Base-by-base conservation (phyloP, 2,329 filamentous ascomycete genomes). In the Exutisphaerella laricina region DNA sequence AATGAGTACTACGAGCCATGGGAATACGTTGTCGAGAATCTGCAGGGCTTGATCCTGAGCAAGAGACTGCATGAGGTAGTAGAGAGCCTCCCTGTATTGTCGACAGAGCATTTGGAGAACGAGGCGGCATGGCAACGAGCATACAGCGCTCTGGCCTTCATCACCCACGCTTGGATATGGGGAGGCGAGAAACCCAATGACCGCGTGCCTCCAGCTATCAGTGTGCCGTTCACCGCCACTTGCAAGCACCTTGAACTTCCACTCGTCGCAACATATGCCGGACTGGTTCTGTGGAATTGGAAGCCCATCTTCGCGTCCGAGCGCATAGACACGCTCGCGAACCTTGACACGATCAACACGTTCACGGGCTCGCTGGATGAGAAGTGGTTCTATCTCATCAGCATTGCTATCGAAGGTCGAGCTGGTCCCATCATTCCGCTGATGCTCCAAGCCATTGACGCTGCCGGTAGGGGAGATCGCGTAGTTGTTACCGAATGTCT, bases 331-430 rank as follows among this genome's bases (percentile, higher is more conserved):
- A 80, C 80, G 51, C 75, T 97, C 33, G 83, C 92, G 59, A 97
- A 98, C 58, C 75, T 98, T 43, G 82, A 87, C 29, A 92, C 87
- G 2, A 74, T 97, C 48, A 80, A 82, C 58, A 96, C 92, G 12
- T 94, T 96, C 61, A 97, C 92, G 12, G 92, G 92, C 38, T 89
- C 88, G 5, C 73, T 94, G 42, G 92, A 98, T 62, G 92, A 98
- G 69, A 95, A 92, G 50, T 98, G 92, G 92, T 98, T 98, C 63
- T 98, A 97, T 63, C 75, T 98, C 9, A 80, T 97, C 39, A 96
- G 88, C 0, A 86, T 96, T 3, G 92, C 90, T 49, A 96, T 98
- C 51, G 92, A 98, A 68, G 88, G 89, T 41, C 83, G 88, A 43
- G 90, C 88, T 18, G 92, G 83, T 0, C 85, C 88, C 3, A 85